Evolutionary conservation across 768 basidiomycete species (phyloP), one percentile per base, ranked within the genome.

Genomic region (Hypholoma sublateritium): DNA sequence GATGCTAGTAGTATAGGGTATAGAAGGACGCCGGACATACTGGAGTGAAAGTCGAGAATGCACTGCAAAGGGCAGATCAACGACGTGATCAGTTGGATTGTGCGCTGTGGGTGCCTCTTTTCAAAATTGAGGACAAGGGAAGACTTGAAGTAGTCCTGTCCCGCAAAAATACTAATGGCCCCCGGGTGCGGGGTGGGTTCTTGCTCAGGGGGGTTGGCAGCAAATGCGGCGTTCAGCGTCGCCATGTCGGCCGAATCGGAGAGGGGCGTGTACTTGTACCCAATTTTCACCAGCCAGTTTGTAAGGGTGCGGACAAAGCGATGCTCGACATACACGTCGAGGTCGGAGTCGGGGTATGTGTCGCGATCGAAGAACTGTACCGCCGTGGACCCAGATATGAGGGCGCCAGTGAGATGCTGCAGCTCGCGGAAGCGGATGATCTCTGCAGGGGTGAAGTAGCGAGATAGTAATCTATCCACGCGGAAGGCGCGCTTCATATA

Each of bases 301-400:
- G 28, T 25, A 11, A 53, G 24, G 0, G 8, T 5, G 2, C 42
- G 52, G 19, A 22, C 19, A 35, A 44, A 45, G n/a, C 52, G 52
- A 35, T 53, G 42, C 25, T 45, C 42, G 1, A 53, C 17, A 24
- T 53, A 45, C 16, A 44, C 34, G 21, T 53, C 52, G 3, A 53
- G 32, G 43, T 53, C 52, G 28, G 53, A 53, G 5, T 53, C 43
- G 2, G 53, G 53, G 16, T 45, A 36, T 12, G 14, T 21, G 19
- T 32, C 17, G 43, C 32, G 43, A 19, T 53, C 53, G 17, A 53
- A 45, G 53, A 46, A 45, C 17, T 53, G 43, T 4, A 53, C 7
- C 25, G 53, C 53, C 3, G 53, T 53, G 11, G 43, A 53, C 13
- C 53, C 53, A 32, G 53, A 53, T 45, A 53, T 53, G 43, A 46